Conservation (phyloP, 2,329 filamentous ascomycete genomes). For the Stagonosporopsis chrysanthemi region DNA sequence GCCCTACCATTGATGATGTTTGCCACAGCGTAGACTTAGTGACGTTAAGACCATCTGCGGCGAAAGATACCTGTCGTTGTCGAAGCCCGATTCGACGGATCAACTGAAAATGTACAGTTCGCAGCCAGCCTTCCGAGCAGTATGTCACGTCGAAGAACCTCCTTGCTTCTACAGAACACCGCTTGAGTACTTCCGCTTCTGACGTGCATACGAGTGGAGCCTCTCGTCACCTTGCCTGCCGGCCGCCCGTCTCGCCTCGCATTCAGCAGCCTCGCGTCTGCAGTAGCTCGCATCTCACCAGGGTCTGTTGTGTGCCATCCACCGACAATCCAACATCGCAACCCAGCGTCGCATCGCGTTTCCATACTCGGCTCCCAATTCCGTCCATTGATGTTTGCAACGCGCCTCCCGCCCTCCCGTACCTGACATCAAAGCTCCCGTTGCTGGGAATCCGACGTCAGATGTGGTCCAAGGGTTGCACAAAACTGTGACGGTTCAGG, state of each 20-base stretch:
- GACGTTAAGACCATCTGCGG: not conserved
- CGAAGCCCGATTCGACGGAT: not conserved
- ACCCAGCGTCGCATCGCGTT: not conserved
- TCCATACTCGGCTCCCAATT: not conserved
- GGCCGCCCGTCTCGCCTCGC: not conserved
- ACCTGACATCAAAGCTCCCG: constrained; percentile 10
- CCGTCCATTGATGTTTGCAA: not conserved
- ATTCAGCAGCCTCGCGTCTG: not conserved
- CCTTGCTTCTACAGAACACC: constrained; percentile 1
- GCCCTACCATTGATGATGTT: not conserved
- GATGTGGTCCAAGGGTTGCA: constrained; percentile 10
- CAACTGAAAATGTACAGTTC: not conserved
- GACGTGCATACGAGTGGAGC: constrained; percentile 6
- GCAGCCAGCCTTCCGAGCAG: not conserved
- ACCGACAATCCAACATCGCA: not conserved
- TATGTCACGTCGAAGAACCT: not conserved
- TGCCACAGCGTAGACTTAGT: not conserved
- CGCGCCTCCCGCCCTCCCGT: not conserved
- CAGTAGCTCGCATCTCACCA: not conserved
- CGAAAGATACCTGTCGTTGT: not conserved
- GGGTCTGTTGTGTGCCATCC: not conserved
- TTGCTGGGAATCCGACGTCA: constrained; percentile 14
- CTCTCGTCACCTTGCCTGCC: constrained; percentile 5
- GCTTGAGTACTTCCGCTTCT: not conserved
- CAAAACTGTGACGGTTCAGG: not conserved